Percentiles rank a stretch among this genome's conserved stretches.
Conservation (phyloP, 202 grass and related monocot genomes). For the Elaeis oleifera region DNA sequence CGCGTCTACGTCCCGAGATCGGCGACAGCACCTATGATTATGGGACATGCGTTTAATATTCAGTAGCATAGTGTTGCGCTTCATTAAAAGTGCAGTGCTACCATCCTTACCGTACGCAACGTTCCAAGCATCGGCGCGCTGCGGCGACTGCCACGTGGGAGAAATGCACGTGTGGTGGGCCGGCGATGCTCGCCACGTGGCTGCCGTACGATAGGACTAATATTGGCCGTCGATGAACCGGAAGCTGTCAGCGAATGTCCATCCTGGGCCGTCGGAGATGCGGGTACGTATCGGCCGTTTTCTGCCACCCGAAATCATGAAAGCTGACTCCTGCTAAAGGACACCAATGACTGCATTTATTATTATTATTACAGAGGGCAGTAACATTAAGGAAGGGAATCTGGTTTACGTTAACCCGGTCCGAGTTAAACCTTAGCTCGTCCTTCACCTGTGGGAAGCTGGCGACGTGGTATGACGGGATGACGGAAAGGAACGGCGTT, state of each 20-base stretch:
- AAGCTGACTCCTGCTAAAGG: too few species aligned
- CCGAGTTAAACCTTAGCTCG: neutral
- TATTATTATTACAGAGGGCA: too few species aligned
- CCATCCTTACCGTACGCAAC: too few species aligned
- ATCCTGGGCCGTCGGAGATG: slow-evolving; percentile 27
- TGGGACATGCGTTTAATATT: too few species aligned
- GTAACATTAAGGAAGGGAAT: too few species aligned
- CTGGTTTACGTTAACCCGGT: neutral
- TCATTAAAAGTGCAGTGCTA: too few species aligned
- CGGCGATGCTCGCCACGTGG: slow-evolving; percentile 1
- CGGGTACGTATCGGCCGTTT: slow-evolving; percentile 26
- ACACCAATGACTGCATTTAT: too few species aligned
- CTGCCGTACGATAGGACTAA: slow-evolving; percentile 24
- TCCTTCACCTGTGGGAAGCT: neutral
- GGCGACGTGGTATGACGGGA: neutral
- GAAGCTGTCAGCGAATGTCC: slow-evolving; percentile 25
- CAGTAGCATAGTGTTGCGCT: too few species aligned
- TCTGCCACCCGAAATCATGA: slow-evolving; percentile 37
- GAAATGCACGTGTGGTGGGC: slow-evolving; percentile 37
- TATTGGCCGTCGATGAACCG: neutral
- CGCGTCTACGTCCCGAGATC: too few species aligned
- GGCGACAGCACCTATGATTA: too few species aligned
- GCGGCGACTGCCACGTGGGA: neutral
- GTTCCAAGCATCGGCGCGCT: too few species aligned
- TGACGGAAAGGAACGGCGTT: neutral